These are phyloP conservation scores for Spatholobus suberectus DNA, from an alignment of 306 rosid genomes.

Conservation along the genomic window DNA sequence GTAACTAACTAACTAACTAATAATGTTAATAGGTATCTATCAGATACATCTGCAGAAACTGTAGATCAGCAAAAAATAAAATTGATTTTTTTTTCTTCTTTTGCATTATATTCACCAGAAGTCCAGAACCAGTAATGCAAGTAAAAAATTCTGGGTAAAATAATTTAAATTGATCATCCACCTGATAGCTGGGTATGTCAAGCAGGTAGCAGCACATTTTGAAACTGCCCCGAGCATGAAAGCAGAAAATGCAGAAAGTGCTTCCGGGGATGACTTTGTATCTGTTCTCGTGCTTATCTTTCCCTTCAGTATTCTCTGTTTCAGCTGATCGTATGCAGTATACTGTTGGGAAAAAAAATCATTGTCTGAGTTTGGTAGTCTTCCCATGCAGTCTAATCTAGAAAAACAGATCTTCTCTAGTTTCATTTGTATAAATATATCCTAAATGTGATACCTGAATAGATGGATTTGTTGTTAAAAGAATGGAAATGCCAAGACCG, in stretches of 20 bases:
- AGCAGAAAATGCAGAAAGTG: slow-evolving; percentile 86
- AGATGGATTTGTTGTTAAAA: slow-evolving; percentile 92
- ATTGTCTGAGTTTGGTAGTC: slow-evolving; percentile 34
- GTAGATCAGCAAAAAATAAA: neutral
- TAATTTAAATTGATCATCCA: slow-evolving; percentile 42
- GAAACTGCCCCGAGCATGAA: slow-evolving; percentile 88
- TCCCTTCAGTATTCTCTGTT: slow-evolving; percentile 62
- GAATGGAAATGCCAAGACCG: slow-evolving; percentile 92
- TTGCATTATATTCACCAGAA: slow-evolving; percentile 17
- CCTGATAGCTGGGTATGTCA: slow-evolving; percentile 99
- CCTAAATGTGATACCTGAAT: slow-evolving; percentile 68
- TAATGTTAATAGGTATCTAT: neutral
- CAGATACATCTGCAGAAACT: slow-evolving; percentile 15
- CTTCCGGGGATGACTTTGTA: slow-evolving; percentile 68
- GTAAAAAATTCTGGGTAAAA: neutral
- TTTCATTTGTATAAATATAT: slow-evolving; percentile 29
- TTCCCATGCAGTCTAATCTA: slow-evolving; percentile 9
- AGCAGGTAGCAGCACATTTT: slow-evolving; percentile 86
- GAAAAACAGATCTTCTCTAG: slow-evolving; percentile 30
- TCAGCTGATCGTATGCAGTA: slow-evolving; percentile 89
- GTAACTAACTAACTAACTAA: neutral
- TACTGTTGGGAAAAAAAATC: slow-evolving; percentile 58
- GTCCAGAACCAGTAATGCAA: neutral
- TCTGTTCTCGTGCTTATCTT: slow-evolving; percentile 58
- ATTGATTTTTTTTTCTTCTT: neutral